Conservation (phyloP, 2,329 filamentous ascomycete genomes). For the Knufia fluminis region DNA sequence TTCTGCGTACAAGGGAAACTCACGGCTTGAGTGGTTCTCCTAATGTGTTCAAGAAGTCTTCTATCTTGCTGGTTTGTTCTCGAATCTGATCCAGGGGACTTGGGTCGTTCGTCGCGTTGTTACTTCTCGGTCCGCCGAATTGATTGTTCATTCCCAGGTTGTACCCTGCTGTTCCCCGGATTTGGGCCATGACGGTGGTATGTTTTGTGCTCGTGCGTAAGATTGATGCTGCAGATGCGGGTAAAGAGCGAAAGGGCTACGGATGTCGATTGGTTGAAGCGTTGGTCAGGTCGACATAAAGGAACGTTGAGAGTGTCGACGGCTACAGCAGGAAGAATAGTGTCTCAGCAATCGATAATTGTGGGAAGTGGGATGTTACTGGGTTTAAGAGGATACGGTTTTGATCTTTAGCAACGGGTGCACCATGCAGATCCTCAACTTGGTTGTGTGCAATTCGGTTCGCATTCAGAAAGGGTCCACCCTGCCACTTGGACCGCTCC, state of each 20-base stretch:
- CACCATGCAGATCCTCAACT: slow-evolving; percentile 5
- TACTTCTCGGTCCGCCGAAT: slow-evolving; percentile 54
- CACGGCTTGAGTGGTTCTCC: slow-evolving; percentile 94
- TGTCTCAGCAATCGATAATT: slow-evolving; percentile 1
- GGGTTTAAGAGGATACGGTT: slow-evolving; percentile 6
- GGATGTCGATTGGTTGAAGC: neutral
- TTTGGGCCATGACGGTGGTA: slow-evolving; percentile 37
- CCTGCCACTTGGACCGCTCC: neutral
- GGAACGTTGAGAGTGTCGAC: neutral
- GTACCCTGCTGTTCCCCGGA: slow-evolving; percentile 66
- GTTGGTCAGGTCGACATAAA: slow-evolving; percentile 7
- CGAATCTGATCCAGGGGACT: slow-evolving; percentile 81
- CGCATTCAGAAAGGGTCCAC: neutral
- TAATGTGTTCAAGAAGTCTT: slow-evolving; percentile 78
- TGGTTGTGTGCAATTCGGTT: neutral
- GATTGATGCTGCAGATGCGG: neutral
- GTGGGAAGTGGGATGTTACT: neutral
- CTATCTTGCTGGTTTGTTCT: slow-evolving; percentile 95
- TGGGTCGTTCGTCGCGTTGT: slow-evolving; percentile 56
- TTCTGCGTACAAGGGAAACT: too few species aligned
- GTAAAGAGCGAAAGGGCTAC: neutral
- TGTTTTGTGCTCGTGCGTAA: slow-evolving; percentile 1
- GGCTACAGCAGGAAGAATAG: neutral
- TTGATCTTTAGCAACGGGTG: neutral
- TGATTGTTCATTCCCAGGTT: slow-evolving; percentile 68